A percentile compares a stretch with the other conserved stretches of the same genome.
phyloP scores from a whole-genome alignment of 208 protist genomes.

The Leishmania braziliensis region DNA sequence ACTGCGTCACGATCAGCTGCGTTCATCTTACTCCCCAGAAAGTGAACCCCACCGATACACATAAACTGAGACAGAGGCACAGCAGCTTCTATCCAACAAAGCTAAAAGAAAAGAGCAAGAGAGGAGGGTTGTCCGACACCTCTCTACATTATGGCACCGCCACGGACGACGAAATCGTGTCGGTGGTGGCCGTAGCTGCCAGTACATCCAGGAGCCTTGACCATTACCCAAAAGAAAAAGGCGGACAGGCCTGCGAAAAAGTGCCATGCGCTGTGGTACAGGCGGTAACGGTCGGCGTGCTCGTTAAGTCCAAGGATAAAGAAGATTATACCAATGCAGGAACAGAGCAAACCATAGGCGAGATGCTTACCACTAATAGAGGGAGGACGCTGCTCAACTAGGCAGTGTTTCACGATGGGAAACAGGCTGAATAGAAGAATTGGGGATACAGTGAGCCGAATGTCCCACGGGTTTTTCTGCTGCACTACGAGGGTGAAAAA shows the following conservation, averaged over 20 bases:
- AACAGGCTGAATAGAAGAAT: constrained; percentile 52
- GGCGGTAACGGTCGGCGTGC: constrained; percentile 52
- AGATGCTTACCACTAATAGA: constrained; percentile 22
- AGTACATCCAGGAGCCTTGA: constrained; percentile 16
- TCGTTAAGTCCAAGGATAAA: constrained; percentile 74
- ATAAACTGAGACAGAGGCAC: neutral
- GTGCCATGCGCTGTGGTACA: constrained; percentile 83
- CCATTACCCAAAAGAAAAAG: constrained; percentile 61
- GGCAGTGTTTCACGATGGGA: constrained; percentile 50
- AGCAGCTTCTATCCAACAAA: neutral
- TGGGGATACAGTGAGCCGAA: constrained; percentile 53
- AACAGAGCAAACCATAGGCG: constrained; percentile 25
- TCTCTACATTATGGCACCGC: constrained; percentile 12
- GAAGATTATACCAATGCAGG: constrained; percentile 37
- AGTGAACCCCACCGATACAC: neutral
- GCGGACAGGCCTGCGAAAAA: constrained; percentile 56
- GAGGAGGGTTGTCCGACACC: neutral
- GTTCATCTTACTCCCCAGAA: neutral
- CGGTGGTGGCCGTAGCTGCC: neutral
- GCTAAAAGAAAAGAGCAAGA: neutral
- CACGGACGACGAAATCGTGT: constrained; percentile 4
- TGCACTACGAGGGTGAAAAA: constrained; percentile 61
- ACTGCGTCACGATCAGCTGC: neutral
- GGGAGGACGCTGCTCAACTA: constrained; percentile 33
- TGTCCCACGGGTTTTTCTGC: constrained; percentile 72